Conservation (phyloP, 2,329 filamentous ascomycete genomes). For the Aspergillus aculeatinus region DNA sequence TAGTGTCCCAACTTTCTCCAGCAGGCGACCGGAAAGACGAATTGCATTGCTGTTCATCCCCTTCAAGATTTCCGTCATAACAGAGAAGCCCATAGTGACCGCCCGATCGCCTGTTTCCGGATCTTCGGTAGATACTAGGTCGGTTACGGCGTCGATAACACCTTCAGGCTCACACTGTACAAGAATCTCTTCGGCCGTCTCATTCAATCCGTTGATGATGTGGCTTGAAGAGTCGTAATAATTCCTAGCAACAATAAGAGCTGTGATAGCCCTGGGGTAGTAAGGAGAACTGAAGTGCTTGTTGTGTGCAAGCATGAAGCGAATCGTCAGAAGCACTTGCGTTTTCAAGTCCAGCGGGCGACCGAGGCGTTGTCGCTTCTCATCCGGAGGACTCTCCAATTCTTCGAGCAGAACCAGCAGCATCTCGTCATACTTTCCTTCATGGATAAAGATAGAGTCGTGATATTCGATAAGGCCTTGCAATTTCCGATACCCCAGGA, state of each 20-base stretch:
- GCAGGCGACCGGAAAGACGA: conserved; percentile 16
- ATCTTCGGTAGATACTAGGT: conserved; percentile 22
- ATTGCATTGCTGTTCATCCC: conserved; percentile 23
- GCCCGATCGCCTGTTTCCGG: conserved; percentile 32
- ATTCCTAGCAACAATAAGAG: conserved; percentile 38
- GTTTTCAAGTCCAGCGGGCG: conserved; percentile 40
- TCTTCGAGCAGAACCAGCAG: conserved; percentile 39
- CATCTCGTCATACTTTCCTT: conserved; percentile 39
- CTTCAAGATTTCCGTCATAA: conserved; percentile 30
- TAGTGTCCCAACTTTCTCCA: conserved; percentile 35
- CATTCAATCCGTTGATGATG: conserved; percentile 42
- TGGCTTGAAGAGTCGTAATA: conserved; percentile 41
- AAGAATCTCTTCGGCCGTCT: conserved; percentile 39
- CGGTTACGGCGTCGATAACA: conserved; percentile 11
- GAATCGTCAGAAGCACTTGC: conserved; percentile 44
- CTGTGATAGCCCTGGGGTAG: conserved; percentile 36
- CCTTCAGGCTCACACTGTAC: conserved; percentile 25
- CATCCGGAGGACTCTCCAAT: conserved; percentile 34
- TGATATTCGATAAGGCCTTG: conserved; percentile 42
- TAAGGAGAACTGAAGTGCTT: conserved; percentile 35
- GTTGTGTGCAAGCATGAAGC: conserved; percentile 40
- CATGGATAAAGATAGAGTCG: conserved; percentile 35
- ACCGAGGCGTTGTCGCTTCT: conserved; percentile 26
- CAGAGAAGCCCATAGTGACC: conserved; percentile 36
- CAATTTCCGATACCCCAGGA: conserved; percentile 44